phyloP scores from a whole-genome alignment of 2,329 filamentous ascomycete genomes.

The Pseudonectria buxi region DNA sequence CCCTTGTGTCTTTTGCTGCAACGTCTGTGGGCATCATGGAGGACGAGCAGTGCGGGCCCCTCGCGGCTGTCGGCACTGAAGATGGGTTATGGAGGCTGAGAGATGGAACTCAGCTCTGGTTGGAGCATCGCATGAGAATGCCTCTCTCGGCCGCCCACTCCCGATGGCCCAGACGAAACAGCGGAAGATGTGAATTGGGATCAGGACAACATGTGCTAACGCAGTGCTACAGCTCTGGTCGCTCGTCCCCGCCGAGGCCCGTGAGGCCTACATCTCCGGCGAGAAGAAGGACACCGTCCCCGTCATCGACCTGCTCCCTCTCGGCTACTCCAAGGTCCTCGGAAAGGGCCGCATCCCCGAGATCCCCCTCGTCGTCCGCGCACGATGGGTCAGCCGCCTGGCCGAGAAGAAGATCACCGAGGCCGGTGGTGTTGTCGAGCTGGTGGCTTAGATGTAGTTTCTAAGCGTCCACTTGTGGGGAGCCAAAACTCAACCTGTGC shows the following conservation, averaged over 20 bases:
- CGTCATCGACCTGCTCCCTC: slow-evolving; percentile 93
- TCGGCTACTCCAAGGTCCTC: slow-evolving; percentile 98
- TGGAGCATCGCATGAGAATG: too few species aligned
- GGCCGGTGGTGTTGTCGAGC: slow-evolving; percentile 90
- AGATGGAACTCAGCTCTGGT: too few species aligned
- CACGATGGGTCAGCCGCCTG: slow-evolving; percentile 90
- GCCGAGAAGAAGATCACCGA: slow-evolving; percentile 99
- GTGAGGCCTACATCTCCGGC: slow-evolving; percentile 82
- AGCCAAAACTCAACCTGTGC: slow-evolving; percentile 11
- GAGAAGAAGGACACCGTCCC: slow-evolving; percentile 83
- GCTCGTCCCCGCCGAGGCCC: slow-evolving; percentile 85
- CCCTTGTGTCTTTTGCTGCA: slow-evolving; percentile 5
- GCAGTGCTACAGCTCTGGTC: slow-evolving; percentile 68
- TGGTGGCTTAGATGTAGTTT: slow-evolving; percentile 63
- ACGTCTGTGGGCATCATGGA: background rate
- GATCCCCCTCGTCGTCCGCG: slow-evolving; percentile 89
- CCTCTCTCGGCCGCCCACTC: too few species aligned
- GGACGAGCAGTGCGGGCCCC: background rate
- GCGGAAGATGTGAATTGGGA: background rate
- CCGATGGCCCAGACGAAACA: background rate
- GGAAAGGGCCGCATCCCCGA: slow-evolving; percentile 95
- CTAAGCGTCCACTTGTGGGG: too few species aligned
- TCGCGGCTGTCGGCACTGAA: too few species aligned
- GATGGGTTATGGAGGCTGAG: too few species aligned
- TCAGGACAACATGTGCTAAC: slow-evolving; percentile 20